A percentile compares a stretch with the other conserved stretches of the same genome.
phyloP scores from a whole-genome alignment of 176 grass and related monocot genomes.

The Cenchrus fungigraminus region DNA sequence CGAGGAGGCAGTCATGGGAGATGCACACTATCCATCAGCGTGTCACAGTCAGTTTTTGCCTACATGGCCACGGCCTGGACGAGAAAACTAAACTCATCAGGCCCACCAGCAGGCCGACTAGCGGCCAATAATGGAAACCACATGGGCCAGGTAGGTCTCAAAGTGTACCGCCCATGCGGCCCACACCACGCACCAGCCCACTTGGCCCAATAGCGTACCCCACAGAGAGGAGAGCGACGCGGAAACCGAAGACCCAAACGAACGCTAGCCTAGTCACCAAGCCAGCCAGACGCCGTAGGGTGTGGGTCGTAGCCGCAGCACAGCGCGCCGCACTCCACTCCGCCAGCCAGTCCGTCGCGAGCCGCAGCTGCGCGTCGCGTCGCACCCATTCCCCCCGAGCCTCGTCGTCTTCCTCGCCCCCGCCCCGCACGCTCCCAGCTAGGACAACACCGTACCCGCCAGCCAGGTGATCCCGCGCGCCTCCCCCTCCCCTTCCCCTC shows the following conservation, averaged over 20 bases:
- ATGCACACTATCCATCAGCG: too few species aligned
- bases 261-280: not conserved
- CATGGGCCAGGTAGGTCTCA: too few species aligned
- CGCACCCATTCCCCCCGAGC: not conserved
- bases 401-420: constrained; percentile 31
- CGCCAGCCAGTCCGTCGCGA: not conserved
- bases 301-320: not conserved
- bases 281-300: not conserved
- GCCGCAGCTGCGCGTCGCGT: constrained; percentile 22
- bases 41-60: too few species aligned
- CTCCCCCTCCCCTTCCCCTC: not conserved
- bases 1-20: too few species aligned
- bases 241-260: constrained; percentile 13
- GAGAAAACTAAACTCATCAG: too few species aligned
- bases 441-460: not conserved
- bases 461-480: constrained; percentile 5
- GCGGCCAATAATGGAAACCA: not conserved
- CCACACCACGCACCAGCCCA: not conserved
- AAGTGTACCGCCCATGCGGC: too few species aligned
- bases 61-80: too few species aligned
- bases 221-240: not conserved
- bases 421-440: not conserved
- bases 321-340: not conserved
- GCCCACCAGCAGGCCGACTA: not conserved
- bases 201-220: not conserved